These are phyloP conservation scores for Neonectria punicea DNA, from an alignment of 2,329 filamentous ascomycete species.

Conservation along the genomic window DNA sequence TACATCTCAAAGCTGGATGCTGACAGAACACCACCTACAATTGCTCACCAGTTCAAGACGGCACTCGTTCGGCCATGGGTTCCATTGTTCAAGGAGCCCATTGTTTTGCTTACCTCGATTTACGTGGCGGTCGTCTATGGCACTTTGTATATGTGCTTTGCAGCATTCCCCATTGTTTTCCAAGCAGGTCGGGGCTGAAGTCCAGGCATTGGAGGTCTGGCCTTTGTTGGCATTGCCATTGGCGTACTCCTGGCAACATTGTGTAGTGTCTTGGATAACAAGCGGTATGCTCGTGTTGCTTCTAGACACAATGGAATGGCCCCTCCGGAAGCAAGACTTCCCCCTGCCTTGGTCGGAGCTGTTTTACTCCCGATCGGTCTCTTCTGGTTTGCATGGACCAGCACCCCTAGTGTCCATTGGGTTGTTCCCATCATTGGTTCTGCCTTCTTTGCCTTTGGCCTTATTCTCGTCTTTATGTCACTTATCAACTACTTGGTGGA, in stretches of 20 bases:
- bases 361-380: constrained; percentile 64
- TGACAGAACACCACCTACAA: constrained; percentile 48
- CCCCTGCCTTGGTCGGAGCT: constrained; percentile 64
- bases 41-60: constrained; percentile 58
- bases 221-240: constrained; percentile 75
- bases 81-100: constrained; percentile 75
- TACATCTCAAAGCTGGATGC: constrained; percentile 53
- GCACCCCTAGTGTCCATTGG: constrained; percentile 59
- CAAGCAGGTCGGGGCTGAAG: constrained; percentile 68
- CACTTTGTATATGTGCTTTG: constrained; percentile 68
- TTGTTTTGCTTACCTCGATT: constrained; percentile 70
- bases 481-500: constrained; percentile 67
- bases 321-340: constrained; percentile 64
- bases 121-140: constrained; percentile 72
- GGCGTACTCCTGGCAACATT: constrained; percentile 60
- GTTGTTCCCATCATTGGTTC: constrained; percentile 54
- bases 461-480: constrained; percentile 65
- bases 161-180: constrained; percentile 72
- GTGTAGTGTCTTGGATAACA: constrained; percentile 50
- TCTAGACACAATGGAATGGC: constrained; percentile 48
- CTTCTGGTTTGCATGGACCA: constrained; percentile 69
- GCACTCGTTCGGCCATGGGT: constrained; percentile 69
- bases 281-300: constrained; percentile 34
- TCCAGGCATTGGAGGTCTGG: constrained; percentile 67
- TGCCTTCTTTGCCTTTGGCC: constrained; percentile 48